Conservation (phyloP, 116 monocot genomes). For the Thalassia testudinum region DNA sequence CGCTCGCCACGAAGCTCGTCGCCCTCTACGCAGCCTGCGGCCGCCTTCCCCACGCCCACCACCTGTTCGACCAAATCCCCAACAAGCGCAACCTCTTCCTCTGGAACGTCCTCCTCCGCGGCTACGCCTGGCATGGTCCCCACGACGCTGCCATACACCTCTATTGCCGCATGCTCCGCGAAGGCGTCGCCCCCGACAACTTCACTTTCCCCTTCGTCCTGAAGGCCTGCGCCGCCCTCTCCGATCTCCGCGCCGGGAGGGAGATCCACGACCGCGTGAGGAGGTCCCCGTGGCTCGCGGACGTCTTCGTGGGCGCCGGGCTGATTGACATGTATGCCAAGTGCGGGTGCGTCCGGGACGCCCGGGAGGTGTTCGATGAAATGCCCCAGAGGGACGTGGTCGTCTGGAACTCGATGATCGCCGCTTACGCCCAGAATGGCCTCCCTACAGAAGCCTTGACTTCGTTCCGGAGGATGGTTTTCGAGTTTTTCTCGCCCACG, state of each 20-base stretch:
- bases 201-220: constrained; percentile 75
- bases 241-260: constrained; percentile 12
- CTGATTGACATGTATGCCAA: constrained; percentile 57
- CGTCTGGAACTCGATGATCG: constrained; percentile 74
- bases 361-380: constrained; percentile 35
- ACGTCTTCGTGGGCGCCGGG: constrained; percentile 45
- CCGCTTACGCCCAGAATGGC: constrained; percentile 46
- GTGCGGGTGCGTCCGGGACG: constrained; percentile 29
- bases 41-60: constrained; percentile 14
- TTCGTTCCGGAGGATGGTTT: constrained; percentile 25
- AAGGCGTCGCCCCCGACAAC: constrained; percentile 40
- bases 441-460: constrained; percentile 22
- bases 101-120: constrained; percentile 44
- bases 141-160: constrained; percentile 23
- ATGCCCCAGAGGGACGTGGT: constrained; percentile 38
- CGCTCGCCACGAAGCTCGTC: constrained; percentile 32
- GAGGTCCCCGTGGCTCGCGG: constrained; percentile 17
- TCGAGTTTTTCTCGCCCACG: constrained; percentile 15
- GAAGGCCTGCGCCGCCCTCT: constrained; percentile 46
- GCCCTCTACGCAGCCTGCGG: constrained; percentile 22
- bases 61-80: constrained; percentile 42
- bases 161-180: constrained; percentile 23
- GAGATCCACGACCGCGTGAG: constrained; percentile 26
- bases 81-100: constrained; percentile 29
- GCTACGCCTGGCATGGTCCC: constrained; percentile 28